Conservation (phyloP, 495 filamentous ascomycete genomes). For the Podospora appendiculata region DNA sequence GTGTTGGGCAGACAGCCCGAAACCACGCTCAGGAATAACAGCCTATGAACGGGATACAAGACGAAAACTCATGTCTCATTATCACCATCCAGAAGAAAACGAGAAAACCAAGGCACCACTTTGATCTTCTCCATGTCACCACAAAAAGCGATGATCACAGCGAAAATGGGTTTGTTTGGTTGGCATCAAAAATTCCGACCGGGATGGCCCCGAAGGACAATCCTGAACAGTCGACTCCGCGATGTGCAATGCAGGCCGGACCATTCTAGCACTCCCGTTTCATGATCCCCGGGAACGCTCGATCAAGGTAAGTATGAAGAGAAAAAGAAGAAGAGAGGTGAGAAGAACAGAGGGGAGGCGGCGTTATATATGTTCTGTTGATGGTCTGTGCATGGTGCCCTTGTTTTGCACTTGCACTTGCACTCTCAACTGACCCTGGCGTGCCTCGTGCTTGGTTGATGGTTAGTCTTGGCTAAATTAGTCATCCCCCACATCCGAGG, state of each 20-base stretch:
- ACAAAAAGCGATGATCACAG: conserved; percentile 3
- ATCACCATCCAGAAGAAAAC: not conserved
- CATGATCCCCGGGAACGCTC: conserved; percentile 11
- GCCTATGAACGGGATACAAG: too few species aligned
- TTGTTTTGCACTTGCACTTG: not conserved
- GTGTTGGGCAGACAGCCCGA: too few species aligned
- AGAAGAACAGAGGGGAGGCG: not conserved
- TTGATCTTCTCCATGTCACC: conserved; percentile 7
- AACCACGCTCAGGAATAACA: too few species aligned
- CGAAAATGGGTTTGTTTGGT: conserved; percentile 2
- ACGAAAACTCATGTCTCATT: too few species aligned
- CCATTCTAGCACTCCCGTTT: conserved; percentile 1
- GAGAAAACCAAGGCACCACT: not conserved
- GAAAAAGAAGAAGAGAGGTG: conserved; percentile 13
- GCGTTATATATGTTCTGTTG: not conserved
- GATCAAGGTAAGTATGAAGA: conserved; percentile 25
- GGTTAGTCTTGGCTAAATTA: too few species aligned
- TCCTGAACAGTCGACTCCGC: conserved; percentile 7
- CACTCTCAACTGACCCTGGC: too few species aligned
- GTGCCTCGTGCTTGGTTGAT: too few species aligned
- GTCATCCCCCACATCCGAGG: too few species aligned
- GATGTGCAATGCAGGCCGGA: conserved; percentile 10
- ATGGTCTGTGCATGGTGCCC: conserved; percentile 12
- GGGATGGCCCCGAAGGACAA: conserved; percentile 12
- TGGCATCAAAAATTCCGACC: conserved; percentile 8